Evolutionary conservation across 495 filamentous ascomycete species (phyloP), one percentile per base, ranked within the genome.

Genomic region (Zalerion maritima): DNA sequence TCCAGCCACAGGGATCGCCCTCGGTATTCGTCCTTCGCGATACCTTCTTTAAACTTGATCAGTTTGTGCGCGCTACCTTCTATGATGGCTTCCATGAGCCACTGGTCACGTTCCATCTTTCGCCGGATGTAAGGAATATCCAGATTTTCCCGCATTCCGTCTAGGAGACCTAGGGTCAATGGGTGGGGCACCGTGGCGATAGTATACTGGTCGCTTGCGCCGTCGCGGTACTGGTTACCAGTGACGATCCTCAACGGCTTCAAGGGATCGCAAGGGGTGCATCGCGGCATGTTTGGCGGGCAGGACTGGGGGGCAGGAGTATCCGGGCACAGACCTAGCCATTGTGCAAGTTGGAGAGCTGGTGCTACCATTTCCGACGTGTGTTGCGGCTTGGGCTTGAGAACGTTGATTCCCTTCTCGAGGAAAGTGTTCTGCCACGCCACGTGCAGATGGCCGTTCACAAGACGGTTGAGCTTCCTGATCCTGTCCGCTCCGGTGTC

Each of bases 141-240:
- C 17, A 83, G 50, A 2, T 68, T 57, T 1, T 68, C 58, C 3
- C 54, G 47, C 4, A 55, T 47, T 28, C 57, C 46, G 25, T 46
- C 35, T 3, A 97, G 57, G 11, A 69, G 66, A 26, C 73, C 60
- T 6, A 83, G 55, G 6, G 86, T 93, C 54, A 81, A 92, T 0
- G 89, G 89, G 41, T 97, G 89, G 0, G 89, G 87, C 4, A 96
- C 73, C 5, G 72, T 78, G 40, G 75, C 84, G 39, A 96, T 81
- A 11, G 77, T 81, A 57, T 82, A 94, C 9, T 73, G 41, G 6
- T 57, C 58, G 1, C 71, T 63, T 6, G 61, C 67, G n/a, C n/a
- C n/a, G 44, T 83, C 79, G 21, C 55, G 55, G 47, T 75, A 78
- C 10, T 49, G 52, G 2, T 60, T 41, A 1, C 71, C 71, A 6